These are phyloP conservation scores for Colletotrichum musicola DNA, from an alignment of 2,329 filamentous ascomycete genomes.

Conservation along the genomic window DNA sequence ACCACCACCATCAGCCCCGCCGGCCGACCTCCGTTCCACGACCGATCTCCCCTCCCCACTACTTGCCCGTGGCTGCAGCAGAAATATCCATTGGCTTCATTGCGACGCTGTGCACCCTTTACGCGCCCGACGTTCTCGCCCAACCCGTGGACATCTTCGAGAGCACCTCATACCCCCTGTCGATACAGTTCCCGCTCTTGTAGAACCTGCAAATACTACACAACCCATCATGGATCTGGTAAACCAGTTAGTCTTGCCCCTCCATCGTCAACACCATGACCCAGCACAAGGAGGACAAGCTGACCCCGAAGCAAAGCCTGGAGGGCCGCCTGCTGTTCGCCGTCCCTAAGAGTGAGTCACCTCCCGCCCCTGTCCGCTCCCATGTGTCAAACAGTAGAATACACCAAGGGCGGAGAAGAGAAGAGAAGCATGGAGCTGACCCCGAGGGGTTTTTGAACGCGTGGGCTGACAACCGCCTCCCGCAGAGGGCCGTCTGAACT, in stretches of 20 bases:
- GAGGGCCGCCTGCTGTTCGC: conserved; percentile 95
- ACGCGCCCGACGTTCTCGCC: conserved; percentile 33
- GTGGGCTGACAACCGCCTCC: conserved; percentile 41
- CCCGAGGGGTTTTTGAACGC: not conserved
- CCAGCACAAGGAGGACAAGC: conserved; percentile 33
- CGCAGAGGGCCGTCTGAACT: conserved; percentile 91
- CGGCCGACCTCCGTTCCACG: conserved; percentile 7
- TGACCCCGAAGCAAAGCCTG: conserved; percentile 67
- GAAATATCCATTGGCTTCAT: conserved; percentile 37
- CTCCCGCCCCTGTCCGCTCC: conserved; percentile 19
- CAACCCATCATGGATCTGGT: conserved; percentile 63
- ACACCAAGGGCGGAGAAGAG: too few relatives aligned
- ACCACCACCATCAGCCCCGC: not conserved
- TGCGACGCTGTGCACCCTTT: conserved; percentile 33
- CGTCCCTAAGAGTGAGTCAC: conserved; percentile 92
- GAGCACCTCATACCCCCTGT: not conserved
- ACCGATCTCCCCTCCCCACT: conserved; percentile 7
- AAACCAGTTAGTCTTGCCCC: conserved; percentile 59
- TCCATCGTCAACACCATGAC: conserved; percentile 24
- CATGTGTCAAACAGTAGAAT: too few relatives aligned
- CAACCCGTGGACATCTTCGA: conserved; percentile 7
- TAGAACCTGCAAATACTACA: conserved; percentile 11
- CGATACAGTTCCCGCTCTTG: not conserved
- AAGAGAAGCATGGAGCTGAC: too few relatives aligned
- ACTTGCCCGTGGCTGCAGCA: conserved; percentile 6